Base-by-base conservation (phyloP, 1,139 yeast genomes). In the Ogataea hybrid region DNA sequence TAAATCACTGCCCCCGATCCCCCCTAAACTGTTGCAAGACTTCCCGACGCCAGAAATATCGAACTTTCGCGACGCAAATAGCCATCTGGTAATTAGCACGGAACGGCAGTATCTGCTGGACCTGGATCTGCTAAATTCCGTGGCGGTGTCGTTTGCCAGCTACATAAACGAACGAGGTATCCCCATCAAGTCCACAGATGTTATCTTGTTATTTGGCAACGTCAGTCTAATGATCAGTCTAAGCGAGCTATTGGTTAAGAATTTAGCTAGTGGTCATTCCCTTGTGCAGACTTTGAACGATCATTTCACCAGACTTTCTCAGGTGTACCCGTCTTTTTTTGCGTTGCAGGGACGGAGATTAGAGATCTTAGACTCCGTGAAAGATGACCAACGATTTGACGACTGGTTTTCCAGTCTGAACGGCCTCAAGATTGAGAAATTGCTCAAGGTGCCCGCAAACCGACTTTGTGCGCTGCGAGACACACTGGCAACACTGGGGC, bases 271-370 rank as follows among this genome's bases (percentile, higher is more conserved):
- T 12, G 28, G 22, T 3, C 11, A 14, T 21, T 12, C 22, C 11
- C 14, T 39, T 9, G 32, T 28, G 18, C 34, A 29, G 16, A 25
- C 35, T 15, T 11, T 39, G 11, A 33, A 39, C 25, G 28, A 12
- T 35, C 41, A 53, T 37, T 33, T 56, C 9, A 51, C 47, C 25
- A 36, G 62, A 30, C 35, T 58, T 3, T 29, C 41, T 7, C 54
- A 56, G 37, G 52, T 53, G 3, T 59, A 56, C 41, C 54, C 59
- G 8, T 55, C 61, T 5, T 53, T 46, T 41, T 23, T 54, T 9
- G 37, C 38, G 5, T 21, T 39, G 18, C 39, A 31, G 7, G 23
- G 29, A 1, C 43, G 30, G 25, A 40, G 54, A 20, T 3, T 28
- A 18, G 34, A 35, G 5, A 29, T 49, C 3, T 28, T 44, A 16